A percentile compares a stretch with the other conserved stretches of the same genome.
Conservation (phyloP, 2,329 filamentous ascomycete species). For the Teratosphaeria destructans region DNA sequence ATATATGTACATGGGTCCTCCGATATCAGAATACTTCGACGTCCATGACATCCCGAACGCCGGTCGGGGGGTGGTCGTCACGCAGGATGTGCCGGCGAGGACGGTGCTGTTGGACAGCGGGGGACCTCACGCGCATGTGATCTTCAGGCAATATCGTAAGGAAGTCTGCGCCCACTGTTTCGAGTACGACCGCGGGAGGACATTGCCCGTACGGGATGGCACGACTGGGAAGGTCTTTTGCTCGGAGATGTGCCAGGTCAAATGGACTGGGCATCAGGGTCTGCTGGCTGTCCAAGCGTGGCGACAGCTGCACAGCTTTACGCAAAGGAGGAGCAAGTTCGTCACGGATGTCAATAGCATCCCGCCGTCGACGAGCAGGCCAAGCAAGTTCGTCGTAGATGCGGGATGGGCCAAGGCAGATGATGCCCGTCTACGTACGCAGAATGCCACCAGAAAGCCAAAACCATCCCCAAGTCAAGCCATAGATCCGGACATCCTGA, state of each 20-base stretch:
- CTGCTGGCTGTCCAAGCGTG: constrained; percentile 21
- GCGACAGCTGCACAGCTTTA: constrained; percentile 16
- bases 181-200: constrained; percentile 34
- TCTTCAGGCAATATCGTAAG: constrained; percentile 36
- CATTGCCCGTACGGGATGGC: constrained; percentile 29
- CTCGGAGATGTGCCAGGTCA: constrained; percentile 23
- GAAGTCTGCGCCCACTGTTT: constrained; percentile 42
- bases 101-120: constrained; percentile 29
- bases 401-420: constrained; percentile 13
- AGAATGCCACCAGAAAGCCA: not conserved
- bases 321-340: constrained; percentile 10
- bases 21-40: constrained; percentile 21
- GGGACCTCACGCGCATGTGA: constrained; percentile 30
- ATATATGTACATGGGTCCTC: constrained; percentile 11
- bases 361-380: constrained; percentile 2
- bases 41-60: constrained; percentile 32
- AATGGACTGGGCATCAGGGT: constrained; percentile 25
- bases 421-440: not conserved
- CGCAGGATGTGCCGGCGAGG: constrained; percentile 22
- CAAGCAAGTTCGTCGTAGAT: constrained; percentile 11
- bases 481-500: constrained; percentile 29
- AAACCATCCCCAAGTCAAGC: not conserved
- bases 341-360: constrained; percentile 1
- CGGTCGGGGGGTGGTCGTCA: constrained; percentile 37
- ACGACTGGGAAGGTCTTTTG: constrained; percentile 36